phyloP scores from a whole-genome alignment of 768 basidiomycete genomes.

The Kwoniella shandongensis region DNA sequence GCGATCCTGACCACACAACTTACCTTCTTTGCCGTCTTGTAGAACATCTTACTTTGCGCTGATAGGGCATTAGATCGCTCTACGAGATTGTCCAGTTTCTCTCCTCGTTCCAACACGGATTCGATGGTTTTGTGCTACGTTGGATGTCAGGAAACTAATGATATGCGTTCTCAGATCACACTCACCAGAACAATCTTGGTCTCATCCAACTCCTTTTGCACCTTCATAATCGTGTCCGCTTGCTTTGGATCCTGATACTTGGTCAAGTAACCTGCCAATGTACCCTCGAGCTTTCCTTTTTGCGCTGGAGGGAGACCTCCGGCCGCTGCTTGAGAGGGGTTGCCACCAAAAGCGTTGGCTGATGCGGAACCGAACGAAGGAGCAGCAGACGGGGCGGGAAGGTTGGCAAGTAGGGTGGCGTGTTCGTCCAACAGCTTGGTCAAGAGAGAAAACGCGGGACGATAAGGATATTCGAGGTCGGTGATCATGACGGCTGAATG shows the following conservation, averaged over 20 bases:
- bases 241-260: conserved; percentile 97
- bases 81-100: conserved; percentile 93
- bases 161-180: conserved; percentile 16
- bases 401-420: conserved; percentile 63
- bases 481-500: conserved; percentile 80
- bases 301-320: conserved; percentile 74
- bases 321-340: conserved; percentile 49
- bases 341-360: conserved; percentile 39
- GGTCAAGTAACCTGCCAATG: conserved; percentile 65
- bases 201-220: conserved; percentile 96
- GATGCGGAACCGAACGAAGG: conserved; percentile 40
- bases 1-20: conserved; percentile 28
- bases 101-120: conserved; percentile 89
- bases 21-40: conserved; percentile 99
- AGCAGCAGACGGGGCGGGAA: conserved; percentile 42
- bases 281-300: conserved; percentile 53
- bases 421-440: conserved; percentile 94
- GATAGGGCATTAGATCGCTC: conserved; percentile 88
- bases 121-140: conserved; percentile 97
- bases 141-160: background rate
- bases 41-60: conserved; percentile 94
- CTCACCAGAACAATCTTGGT: conserved; percentile 95
- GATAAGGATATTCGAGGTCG: conserved; percentile 92
- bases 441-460: conserved; percentile 92
- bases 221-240: conserved; percentile 96